Evolutionary conservation across 2,329 filamentous ascomycete species (phyloP).

Genomic region (Phoma herbarum): DNA sequence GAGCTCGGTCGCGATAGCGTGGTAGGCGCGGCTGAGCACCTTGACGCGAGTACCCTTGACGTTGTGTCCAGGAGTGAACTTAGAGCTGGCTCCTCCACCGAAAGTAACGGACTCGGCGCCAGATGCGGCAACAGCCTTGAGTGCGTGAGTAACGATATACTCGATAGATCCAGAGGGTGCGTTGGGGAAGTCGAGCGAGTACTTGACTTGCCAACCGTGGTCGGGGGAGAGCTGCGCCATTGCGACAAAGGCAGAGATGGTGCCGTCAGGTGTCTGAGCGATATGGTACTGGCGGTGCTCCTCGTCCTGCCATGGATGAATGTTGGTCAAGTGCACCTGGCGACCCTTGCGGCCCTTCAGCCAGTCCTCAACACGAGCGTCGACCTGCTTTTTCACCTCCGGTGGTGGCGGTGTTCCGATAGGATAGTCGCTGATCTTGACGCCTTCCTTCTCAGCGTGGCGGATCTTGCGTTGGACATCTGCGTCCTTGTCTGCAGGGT

Average conservation of each 20-base stretch:
- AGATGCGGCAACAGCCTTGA: constrained; percentile 66
- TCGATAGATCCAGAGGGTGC: constrained; percentile 90
- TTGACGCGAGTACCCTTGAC: constrained; percentile 81
- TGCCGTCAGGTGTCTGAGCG: constrained; percentile 75
- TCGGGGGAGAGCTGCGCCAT: constrained; percentile 81
- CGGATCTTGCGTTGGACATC: constrained; percentile 78
- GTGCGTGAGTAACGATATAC: constrained; percentile 76
- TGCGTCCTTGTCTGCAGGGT: constrained; percentile 70
- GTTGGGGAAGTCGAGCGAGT: constrained; percentile 90
- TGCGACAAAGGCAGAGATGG: constrained; percentile 79
- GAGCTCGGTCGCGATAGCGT: constrained; percentile 80
- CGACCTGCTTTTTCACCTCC: constrained; percentile 73
- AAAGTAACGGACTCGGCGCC: constrained; percentile 80
- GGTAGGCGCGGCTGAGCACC: constrained; percentile 83
- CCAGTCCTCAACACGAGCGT: constrained; percentile 81
- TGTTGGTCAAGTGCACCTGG: constrained; percentile 90
- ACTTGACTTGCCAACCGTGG: constrained; percentile 94
- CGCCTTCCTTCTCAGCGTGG: constrained; percentile 81
- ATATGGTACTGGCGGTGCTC: constrained; percentile 88
- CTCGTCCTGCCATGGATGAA: constrained; percentile 85
- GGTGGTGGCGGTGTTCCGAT: constrained; percentile 70
- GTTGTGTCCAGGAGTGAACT: constrained; percentile 81
- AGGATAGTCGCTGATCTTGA: constrained; percentile 78
- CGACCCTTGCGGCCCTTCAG: constrained; percentile 79
- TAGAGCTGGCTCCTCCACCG: constrained; percentile 79